Percentiles rank a stretch among this genome's conserved stretches.
These are phyloP conservation scores for Serpula lacrymans DNA, from an alignment of 768 basidiomycete genomes.

Conservation along the genomic window DNA sequence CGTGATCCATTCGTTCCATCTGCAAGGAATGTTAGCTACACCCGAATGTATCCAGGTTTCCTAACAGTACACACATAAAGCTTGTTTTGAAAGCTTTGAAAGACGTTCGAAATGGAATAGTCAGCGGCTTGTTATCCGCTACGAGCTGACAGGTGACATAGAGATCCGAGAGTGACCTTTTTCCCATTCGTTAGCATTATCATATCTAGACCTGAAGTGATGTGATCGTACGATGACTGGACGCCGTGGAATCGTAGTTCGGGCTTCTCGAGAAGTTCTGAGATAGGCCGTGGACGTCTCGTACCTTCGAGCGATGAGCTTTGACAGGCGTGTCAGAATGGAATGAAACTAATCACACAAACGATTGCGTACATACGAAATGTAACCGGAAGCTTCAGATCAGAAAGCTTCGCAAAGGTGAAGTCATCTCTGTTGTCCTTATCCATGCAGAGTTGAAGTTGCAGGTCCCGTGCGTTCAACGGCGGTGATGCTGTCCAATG, in stretches of 20 bases:
- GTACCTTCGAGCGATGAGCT: conserved; percentile 87
- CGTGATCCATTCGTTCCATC: conserved; percentile 96
- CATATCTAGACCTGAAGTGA: conserved; percentile 15
- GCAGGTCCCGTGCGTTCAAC: not conserved
- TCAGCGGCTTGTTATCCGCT: conserved; percentile 90
- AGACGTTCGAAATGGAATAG: conserved; percentile 86
- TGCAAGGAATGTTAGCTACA: conserved; percentile 23
- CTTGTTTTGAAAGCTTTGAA: conserved; percentile 89
- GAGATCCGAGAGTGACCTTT: conserved; percentile 85
- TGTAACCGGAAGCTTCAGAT: conserved; percentile 84
- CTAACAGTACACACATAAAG: conserved; percentile 54
- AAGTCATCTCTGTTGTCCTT: conserved; percentile 80
- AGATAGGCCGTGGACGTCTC: conserved; percentile 66
- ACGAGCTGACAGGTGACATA: conserved; percentile 91
- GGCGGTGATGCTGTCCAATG: not conserved
- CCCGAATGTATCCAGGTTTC: not conserved
- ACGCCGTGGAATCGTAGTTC: conserved; percentile 81
- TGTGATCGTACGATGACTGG: conserved; percentile 58
- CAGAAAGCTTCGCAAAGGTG: conserved; percentile 87
- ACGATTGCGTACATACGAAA: conserved; percentile 64
- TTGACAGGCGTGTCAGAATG: not conserved
- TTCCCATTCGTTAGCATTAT: conserved; percentile 28
- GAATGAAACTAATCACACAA: not conserved
- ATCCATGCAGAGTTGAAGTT: conserved; percentile 37
- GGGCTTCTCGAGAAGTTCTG: conserved; percentile 80